Base-by-base conservation (phyloP, 2,329 filamentous ascomycete genomes). In the Trichophyton benhamiae region DNA sequence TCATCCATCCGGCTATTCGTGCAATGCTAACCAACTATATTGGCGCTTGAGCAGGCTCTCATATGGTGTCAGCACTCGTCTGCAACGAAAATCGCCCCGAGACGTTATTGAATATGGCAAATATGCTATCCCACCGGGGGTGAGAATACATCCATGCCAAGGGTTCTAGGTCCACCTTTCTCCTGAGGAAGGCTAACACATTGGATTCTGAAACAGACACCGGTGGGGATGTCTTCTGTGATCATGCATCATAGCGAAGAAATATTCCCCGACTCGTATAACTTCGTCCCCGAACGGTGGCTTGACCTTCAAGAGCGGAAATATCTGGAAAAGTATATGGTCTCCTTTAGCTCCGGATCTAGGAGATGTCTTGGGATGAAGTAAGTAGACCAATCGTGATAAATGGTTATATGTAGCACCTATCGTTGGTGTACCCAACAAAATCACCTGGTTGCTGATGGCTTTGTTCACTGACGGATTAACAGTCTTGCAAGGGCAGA, bases 211-310 rank as follows among this genome's bases (percentile, higher is more conserved):
- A 33, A 25, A 27, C 41, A 65, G 62, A 67, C 67, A 5, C 63
- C 63, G 13, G 64, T 71, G 3, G 62, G 66, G 33, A 68, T 69
- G 64, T 62, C 61, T 2, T 64, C 66, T 0, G 17, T 65, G 2
- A 60, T 70, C n/a, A 58, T 67, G 25, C 68, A 69, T 58, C 62
- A 63, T 58, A 62, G 71, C 58, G 58, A 63, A 38, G 17, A 48
- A 20, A 66, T 68, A 62, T 69, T 68, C 58, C 67, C 67, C 2
- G 61, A 69, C 17, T 62, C 67, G 3, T 27, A 63, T 11, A 60
- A 44, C 5, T 69, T 67, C 57, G 20, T 61, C 17, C 67, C 67
- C 3, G 65, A 67, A 59, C 66, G 67, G 5, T 69, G 67, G 67
- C 41, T 68, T 11, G 64, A 66, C 46, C 33, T 36, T 20, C 58